These are phyloP conservation scores for Zymoseptoria crescenta DNA, from an alignment of 2,329 filamentous ascomycete species.

Conservation along the genomic window DNA sequence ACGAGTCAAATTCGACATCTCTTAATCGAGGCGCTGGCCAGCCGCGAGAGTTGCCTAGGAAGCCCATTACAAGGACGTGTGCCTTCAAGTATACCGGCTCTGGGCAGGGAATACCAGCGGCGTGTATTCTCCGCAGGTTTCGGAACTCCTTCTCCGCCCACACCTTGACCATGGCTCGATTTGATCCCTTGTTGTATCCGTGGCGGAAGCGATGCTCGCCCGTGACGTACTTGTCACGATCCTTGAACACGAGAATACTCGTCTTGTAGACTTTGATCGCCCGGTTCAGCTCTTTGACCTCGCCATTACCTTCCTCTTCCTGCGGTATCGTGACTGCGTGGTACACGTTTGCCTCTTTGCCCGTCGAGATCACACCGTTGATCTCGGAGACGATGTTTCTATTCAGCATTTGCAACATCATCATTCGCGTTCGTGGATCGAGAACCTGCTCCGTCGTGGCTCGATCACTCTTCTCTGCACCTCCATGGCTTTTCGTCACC, in stretches of 20 bases:
- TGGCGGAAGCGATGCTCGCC: constrained; percentile 88
- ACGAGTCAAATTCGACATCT: constrained; percentile 63
- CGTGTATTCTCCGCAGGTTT: constrained; percentile 77
- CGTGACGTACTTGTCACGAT: constrained; percentile 89
- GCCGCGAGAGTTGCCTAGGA: constrained; percentile 79
- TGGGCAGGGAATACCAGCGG: constrained; percentile 80
- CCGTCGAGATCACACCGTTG: constrained; percentile 90
- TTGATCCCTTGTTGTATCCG: constrained; percentile 90
- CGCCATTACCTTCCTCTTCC: constrained; percentile 40
- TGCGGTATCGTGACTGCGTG: constrained; percentile 63
- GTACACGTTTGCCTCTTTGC: constrained; percentile 98
- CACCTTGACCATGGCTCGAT: constrained; percentile 92
- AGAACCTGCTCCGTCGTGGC: constrained; percentile 92
- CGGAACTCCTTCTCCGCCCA: constrained; percentile 99
- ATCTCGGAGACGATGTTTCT: constrained; percentile 81
- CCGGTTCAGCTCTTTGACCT: constrained; percentile 54
- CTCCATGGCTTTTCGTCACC: constrained; percentile 41
- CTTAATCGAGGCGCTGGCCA: constrained; percentile 82
- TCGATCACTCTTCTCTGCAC: constrained; percentile 68
- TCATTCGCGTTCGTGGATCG: constrained; percentile 90
- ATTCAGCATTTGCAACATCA: constrained; percentile 93
- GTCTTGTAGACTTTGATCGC: constrained; percentile 99
- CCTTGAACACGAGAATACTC: constrained; percentile 94
- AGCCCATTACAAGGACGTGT: constrained; percentile 94
- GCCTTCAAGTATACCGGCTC: constrained; percentile 82